Percentiles rank a stretch among this genome's conserved stretches.
Conservation (phyloP, 148 eudicot genomes). For the Gaultheria prostrata region DNA sequence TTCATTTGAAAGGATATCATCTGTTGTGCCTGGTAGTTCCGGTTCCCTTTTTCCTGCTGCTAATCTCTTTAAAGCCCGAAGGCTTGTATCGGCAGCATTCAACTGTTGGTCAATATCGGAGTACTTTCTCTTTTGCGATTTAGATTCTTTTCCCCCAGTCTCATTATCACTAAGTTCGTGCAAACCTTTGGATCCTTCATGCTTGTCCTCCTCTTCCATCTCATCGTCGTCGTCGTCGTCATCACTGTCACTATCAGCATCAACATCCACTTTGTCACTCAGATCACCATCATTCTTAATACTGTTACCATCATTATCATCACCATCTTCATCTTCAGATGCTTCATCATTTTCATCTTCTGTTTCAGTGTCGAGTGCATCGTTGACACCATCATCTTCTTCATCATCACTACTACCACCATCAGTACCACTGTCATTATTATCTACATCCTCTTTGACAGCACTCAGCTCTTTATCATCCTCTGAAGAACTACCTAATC, state of each 20-base stretch:
- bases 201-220: conserved; percentile 31
- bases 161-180: conserved; percentile 26
- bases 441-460: conserved; percentile 26
- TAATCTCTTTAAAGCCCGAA: conserved; percentile 76
- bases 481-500: conserved; percentile 13
- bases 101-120: conserved; percentile 71
- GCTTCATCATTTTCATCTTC: conserved; percentile 27
- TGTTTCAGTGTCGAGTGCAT: neutral
- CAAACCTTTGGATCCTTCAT: conserved; percentile 32
- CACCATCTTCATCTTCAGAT: conserved; percentile 16
- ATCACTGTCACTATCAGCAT: neutral
- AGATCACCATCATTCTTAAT: conserved; percentile 16
- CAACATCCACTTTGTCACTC: conserved; percentile 18
- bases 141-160: conserved; percentile 17
- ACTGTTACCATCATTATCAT: conserved; percentile 11
- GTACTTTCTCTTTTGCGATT: conserved; percentile 60
- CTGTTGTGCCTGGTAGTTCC: conserved; percentile 33
- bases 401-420: conserved; percentile 18
- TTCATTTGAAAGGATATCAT: conserved; percentile 87
- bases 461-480: conserved; percentile 24
- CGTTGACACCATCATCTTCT: conserved; percentile 17
- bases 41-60: conserved; percentile 47
- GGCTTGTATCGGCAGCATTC: conserved; percentile 69
- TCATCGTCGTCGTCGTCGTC: conserved; percentile 16
- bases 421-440: conserved; percentile 12